Conservation (phyloP, 441 rosid genomes). For the Eruca vesicaria region DNA sequence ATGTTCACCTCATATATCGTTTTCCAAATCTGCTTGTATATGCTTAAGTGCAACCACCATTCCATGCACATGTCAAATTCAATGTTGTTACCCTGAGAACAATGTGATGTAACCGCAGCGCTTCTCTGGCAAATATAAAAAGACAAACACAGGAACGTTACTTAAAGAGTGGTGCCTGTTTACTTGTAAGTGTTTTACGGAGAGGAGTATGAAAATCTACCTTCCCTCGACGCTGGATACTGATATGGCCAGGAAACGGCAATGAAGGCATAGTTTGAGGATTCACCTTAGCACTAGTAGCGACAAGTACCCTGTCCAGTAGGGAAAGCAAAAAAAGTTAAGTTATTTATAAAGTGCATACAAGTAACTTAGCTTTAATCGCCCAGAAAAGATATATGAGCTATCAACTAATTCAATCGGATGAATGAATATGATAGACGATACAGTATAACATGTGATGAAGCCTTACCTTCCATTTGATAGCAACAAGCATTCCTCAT, state of each 20-base stretch:
- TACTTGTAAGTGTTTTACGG: neutral
- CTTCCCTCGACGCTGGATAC: constrained; percentile 47
- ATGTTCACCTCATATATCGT: constrained; percentile 40
- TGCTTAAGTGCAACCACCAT: constrained; percentile 56
- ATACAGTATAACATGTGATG: neutral
- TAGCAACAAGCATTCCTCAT: constrained; percentile 61
- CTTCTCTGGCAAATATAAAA: constrained; percentile 43
- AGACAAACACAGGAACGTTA: neutral
- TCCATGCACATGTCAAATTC: constrained; percentile 81
- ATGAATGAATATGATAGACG: neutral
- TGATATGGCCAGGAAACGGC: constrained; percentile 60
- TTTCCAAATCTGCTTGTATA: constrained; percentile 36
- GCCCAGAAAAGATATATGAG: neutral
- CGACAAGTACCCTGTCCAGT: constrained; percentile 66
- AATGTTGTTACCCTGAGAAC: constrained; percentile 71
- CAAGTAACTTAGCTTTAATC: neutral
- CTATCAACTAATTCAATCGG: neutral
- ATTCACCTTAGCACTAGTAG: constrained; percentile 45
- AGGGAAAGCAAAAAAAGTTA: neutral
- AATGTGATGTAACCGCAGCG: constrained; percentile 76
- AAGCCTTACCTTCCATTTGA: constrained; percentile 66
- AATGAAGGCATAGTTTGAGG: constrained; percentile 42
- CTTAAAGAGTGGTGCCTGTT: neutral
- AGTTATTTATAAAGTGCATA: neutral
- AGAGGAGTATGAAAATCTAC: constrained; percentile 28